Conservation (phyloP, 169 alveolate species). For the Eimeria zaria region DNA sequence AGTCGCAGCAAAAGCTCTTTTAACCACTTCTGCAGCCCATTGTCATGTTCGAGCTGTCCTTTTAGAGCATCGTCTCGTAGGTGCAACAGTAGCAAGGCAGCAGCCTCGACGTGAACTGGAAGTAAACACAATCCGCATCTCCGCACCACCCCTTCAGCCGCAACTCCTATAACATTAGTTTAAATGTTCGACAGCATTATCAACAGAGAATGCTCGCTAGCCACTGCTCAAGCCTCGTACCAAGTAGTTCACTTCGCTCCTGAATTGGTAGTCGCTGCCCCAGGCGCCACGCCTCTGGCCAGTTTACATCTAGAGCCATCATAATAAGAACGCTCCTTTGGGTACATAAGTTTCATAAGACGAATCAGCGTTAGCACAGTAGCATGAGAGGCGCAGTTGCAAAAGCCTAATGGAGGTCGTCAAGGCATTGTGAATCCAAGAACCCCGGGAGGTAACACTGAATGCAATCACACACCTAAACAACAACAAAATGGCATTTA, state of each 20-base stretch:
- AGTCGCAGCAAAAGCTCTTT: constrained; percentile 37
- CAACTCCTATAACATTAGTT: not conserved
- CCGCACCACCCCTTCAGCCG: not conserved
- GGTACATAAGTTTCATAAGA: not conserved
- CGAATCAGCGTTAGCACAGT: not conserved
- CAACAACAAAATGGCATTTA: not conserved
- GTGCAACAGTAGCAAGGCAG: constrained; percentile 44
- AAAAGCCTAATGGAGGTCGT: not conserved
- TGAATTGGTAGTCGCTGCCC: constrained; percentile 9
- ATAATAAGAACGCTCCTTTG: not conserved
- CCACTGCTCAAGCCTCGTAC: constrained; percentile 7
- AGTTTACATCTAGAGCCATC: not conserved
- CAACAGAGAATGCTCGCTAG: not conserved
- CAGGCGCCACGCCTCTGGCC: constrained; percentile 74
- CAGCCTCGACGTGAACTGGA: constrained; percentile 47
- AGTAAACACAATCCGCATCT: not conserved
- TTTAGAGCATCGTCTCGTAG: constrained; percentile 47
- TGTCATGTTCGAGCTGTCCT: not conserved
- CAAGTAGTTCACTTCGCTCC: constrained; percentile 34
- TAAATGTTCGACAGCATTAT: not conserved
- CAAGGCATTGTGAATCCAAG: not conserved
- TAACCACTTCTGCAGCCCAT: constrained; percentile 40
- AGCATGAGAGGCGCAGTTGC: not conserved
- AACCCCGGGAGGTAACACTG: not conserved
- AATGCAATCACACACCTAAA: not conserved